Evolutionary conservation across 2,329 filamentous ascomycete genomes (phyloP).

Genomic region (Colletotrichum falcatum): DNA sequence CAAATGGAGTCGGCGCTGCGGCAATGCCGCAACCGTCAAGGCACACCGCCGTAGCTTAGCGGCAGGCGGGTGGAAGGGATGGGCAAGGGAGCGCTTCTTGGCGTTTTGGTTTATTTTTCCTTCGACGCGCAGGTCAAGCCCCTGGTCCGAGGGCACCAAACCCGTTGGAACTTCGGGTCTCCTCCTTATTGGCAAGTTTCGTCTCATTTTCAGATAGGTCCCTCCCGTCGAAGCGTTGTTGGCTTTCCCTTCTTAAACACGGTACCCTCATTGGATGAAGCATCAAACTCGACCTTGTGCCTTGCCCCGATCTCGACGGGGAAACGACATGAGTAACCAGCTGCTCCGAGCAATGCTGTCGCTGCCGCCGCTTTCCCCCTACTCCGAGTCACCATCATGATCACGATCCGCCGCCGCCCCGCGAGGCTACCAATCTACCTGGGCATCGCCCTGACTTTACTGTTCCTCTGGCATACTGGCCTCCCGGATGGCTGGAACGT

Average conservation of each 20-base stretch:
- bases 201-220: background rate
- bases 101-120: conserved; percentile 15
- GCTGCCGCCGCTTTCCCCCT: conserved; percentile 25
- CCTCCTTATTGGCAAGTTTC: conserved; percentile 11
- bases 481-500: conserved; percentile 26
- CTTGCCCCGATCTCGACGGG: conserved; percentile 7
- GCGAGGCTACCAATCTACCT: conserved; percentile 38
- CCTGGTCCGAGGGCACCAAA: conserved; percentile 10
- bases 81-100: conserved; percentile 23
- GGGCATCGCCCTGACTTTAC: conserved; percentile 27
- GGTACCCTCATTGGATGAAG: conserved; percentile 1
- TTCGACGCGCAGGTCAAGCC: conserved; percentile 17
- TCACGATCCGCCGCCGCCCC: conserved; percentile 40
- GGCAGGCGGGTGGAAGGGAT: background rate
- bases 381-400: conserved; percentile 40
- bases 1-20: conserved; percentile 13
- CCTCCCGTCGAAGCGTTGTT: conserved; percentile 1
- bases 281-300: background rate
- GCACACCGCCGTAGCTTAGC: background rate
- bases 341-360: conserved; percentile 37
- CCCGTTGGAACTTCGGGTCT: conserved; percentile 6
- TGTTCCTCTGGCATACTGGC: conserved; percentile 36
- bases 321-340: conserved; percentile 33
- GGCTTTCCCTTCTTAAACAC: background rate
- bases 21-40: background rate